Percentiles rank a stretch among this genome's conserved stretches.
Evolutionary conservation across 129 eudicot species (phyloP).

Genomic region (Chrysanthemum lavandulifolium): DNA sequence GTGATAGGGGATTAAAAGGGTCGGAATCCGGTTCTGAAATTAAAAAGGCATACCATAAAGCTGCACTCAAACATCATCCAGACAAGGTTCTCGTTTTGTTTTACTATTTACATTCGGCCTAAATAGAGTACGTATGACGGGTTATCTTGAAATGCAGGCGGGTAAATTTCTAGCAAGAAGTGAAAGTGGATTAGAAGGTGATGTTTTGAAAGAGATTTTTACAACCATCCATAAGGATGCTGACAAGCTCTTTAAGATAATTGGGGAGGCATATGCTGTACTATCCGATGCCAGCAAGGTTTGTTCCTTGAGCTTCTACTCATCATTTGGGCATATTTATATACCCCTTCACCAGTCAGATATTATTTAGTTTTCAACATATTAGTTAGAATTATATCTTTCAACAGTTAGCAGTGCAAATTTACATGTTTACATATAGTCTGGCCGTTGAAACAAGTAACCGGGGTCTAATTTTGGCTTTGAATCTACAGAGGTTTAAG

Average conservation of each 20-base stretch:
- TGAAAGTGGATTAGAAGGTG: conserved; percentile 64
- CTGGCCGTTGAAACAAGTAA: not conserved
- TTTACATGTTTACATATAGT: no score
- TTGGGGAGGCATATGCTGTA: conserved; percentile 91
- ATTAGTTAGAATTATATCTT: no score
- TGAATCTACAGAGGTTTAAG: conserved; percentile 24
- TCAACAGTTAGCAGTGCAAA: no score
- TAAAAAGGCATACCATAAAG: conserved; percentile 87
- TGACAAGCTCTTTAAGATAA: conserved; percentile 73
- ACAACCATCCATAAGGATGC: conserved; percentile 68
- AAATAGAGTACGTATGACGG: conserved; percentile 4
- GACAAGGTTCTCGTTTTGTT: conserved; percentile 61
- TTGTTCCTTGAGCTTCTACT: not conserved
- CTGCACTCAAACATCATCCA: conserved; percentile 95
- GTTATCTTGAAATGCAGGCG: conserved; percentile 46
- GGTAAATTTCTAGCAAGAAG: conserved; percentile 61
- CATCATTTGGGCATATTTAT: not conserved
- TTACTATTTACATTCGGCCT: not conserved
- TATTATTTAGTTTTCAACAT: no score
- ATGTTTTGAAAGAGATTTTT: conserved; percentile 60
- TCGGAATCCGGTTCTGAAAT: conserved; percentile 73
- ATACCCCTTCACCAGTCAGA: no score
- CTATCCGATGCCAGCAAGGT: conserved; percentile 85
- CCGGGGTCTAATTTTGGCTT: not conserved
- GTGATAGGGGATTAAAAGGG: conserved; percentile 68